Conservation (phyloP, 345 rosid genomes). For the Crucihimalaya himalaica region DNA sequence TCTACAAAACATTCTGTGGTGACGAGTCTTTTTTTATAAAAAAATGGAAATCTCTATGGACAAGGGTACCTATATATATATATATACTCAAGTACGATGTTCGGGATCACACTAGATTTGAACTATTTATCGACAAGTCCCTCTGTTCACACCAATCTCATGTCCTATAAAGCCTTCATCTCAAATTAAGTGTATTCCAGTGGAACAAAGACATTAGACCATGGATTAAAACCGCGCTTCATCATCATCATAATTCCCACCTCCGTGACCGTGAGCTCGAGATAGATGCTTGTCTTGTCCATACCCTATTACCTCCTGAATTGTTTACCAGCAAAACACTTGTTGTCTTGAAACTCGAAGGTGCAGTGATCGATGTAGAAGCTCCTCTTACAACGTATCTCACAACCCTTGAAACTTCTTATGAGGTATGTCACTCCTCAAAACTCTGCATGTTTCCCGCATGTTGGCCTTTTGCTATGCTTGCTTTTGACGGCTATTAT, state of each 20-base stretch:
- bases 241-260: slow-evolving; percentile 7
- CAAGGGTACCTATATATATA: not conserved
- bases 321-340: not conserved
- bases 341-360: slow-evolving; percentile 12
- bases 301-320: not conserved
- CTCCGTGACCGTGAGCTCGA: slow-evolving; percentile 9
- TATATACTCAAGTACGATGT: not conserved
- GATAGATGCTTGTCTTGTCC: not conserved
- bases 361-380: not conserved
- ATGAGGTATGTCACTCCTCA: too few species aligned
- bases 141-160: not conserved
- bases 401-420: too few species aligned
- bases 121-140: not conserved
- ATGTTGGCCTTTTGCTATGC: too few species aligned
- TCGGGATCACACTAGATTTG: not conserved
- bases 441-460: too few species aligned
- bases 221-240: slow-evolving; percentile 4
- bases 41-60: not conserved
- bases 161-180: not conserved
- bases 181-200: not conserved
- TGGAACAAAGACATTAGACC: not conserved
- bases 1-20: not conserved
- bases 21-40: not conserved
- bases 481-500: too few species aligned
- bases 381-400: slow-evolving; percentile 6